Conservation (phyloP, 192 early-diverging fungal species). For the Backusella circina region DNA sequence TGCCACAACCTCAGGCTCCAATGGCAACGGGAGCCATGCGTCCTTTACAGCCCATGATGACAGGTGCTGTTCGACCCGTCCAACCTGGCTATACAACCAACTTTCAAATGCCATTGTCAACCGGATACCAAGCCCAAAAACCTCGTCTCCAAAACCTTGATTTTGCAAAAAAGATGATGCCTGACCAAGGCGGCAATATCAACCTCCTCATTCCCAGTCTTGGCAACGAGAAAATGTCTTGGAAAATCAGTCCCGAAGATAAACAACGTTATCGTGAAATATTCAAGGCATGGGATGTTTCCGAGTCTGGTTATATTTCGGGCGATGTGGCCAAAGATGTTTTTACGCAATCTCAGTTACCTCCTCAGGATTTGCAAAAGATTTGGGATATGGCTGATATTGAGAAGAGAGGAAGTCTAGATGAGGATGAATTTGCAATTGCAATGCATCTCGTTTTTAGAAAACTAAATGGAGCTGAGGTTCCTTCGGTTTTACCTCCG, state of each 20-base stretch:
- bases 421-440: constrained; percentile 92
- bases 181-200: constrained; percentile 11
- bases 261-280: constrained; percentile 36
- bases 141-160: constrained; percentile 25
- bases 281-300: constrained; percentile 46
- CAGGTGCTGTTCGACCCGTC: neutral
- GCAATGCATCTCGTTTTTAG: constrained; percentile 96
- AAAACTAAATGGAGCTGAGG: constrained; percentile 77
- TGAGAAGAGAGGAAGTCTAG: constrained; percentile 82
- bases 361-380: constrained; percentile 47
- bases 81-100: constrained; percentile 6
- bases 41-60: constrained; percentile 18
- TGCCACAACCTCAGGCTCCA: neutral
- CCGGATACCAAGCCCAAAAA: constrained; percentile 13
- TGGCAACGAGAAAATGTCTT: constrained; percentile 39
- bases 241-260: constrained; percentile 44
- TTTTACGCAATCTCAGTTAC: constrained; percentile 53
- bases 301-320: constrained; percentile 41
- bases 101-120: constrained; percentile 16
- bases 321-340: constrained; percentile 56
- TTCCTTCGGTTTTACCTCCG: constrained; percentile 75
- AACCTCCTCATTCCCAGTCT: constrained; percentile 28
- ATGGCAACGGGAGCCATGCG: constrained; percentile 9
- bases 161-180: constrained; percentile 40
- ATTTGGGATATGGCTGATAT: constrained; percentile 74